Evolutionary conservation across 169 alveolate species (phyloP).

Genomic region (Cryptosporidium sp.): DNA sequence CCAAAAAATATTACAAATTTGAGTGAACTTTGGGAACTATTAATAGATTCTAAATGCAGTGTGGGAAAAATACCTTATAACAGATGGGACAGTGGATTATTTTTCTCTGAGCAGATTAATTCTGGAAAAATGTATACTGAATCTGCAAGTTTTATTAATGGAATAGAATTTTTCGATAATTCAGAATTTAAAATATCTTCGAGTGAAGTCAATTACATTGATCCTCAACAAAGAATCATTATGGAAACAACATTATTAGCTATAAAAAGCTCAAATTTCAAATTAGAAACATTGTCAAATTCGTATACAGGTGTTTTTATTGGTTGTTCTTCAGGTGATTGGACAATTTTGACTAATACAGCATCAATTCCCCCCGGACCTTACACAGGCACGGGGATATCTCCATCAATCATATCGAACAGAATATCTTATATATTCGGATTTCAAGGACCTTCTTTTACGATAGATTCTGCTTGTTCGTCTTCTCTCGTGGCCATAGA

Average conservation of each 20-base stretch:
- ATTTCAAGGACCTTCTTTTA: slow-evolving; percentile 79
- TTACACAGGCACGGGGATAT: slow-evolving; percentile 78
- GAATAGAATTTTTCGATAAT: slow-evolving; percentile 75
- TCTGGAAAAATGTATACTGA: slow-evolving; percentile 44
- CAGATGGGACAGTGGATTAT: slow-evolving; percentile 59
- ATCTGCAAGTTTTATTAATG: slow-evolving; percentile 47
- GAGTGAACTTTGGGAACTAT: slow-evolving; percentile 28
- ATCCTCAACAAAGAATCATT: slow-evolving; percentile 84
- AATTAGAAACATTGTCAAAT: background rate
- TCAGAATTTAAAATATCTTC: slow-evolving; percentile 56
- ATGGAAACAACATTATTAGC: slow-evolving; percentile 70
- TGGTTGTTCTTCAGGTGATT: slow-evolving; percentile 78
- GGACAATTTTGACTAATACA: slow-evolving; percentile 75
- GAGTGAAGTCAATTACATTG: slow-evolving; percentile 79
- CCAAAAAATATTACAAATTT: slow-evolving; percentile 18
- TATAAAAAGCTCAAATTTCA: slow-evolving; percentile 20
- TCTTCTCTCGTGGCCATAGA: slow-evolving; percentile 82
- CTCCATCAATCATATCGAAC: slow-evolving; percentile 78
- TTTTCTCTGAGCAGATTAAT: background rate
- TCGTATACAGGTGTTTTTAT: slow-evolving; percentile 77
- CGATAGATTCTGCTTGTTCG: slow-evolving; percentile 83
- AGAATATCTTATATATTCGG: slow-evolving; percentile 79
- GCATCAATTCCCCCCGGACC: slow-evolving; percentile 77
- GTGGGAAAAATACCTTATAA: slow-evolving; percentile 59
- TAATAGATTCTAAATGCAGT: background rate